A percentile compares a stretch with the other conserved stretches of the same genome.
Evolutionary conservation across 305 asterid species (phyloP).

Genomic region (Fraxinus platypoda): DNA sequence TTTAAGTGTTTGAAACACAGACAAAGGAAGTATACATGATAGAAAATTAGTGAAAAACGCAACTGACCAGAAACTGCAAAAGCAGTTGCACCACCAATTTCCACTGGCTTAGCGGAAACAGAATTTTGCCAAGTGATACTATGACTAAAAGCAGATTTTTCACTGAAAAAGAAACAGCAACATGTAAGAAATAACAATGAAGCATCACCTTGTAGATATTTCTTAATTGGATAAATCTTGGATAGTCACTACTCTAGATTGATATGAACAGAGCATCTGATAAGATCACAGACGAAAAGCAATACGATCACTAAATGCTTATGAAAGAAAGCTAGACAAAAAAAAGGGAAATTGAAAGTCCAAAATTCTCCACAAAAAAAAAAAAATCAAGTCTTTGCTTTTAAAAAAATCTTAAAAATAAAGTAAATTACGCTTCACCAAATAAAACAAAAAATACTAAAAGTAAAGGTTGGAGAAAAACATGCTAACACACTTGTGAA

Average conservation of each 20-base stretch:
- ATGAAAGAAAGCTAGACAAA: background rate
- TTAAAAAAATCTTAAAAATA: background rate
- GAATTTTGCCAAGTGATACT: slow-evolving; percentile 65
- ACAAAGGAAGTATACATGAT: background rate
- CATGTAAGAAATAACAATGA: slow-evolving; percentile 3
- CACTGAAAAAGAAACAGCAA: slow-evolving; percentile 41
- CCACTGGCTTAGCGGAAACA: slow-evolving; percentile 60
- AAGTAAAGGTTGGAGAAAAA: background rate
- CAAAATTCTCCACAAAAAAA: background rate
- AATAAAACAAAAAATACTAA: background rate
- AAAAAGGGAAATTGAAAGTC: background rate
- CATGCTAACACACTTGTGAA: background rate
- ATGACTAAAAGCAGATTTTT: slow-evolving; percentile 86
- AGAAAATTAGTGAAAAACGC: background rate
- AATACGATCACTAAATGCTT: background rate
- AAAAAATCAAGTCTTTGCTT: background rate
- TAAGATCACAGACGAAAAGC: background rate
- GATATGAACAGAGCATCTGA: background rate
- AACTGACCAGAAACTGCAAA: slow-evolving; percentile 79
- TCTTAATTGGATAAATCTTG: background rate
- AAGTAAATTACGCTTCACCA: background rate
- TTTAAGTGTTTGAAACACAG: background rate
- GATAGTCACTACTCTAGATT: background rate
- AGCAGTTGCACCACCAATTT: slow-evolving; percentile 65
- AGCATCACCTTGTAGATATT: background rate